Evolutionary conservation across 331 rosid genomes (phyloP), one percentile per base, ranked within the genome.

Genomic region (Quercus tomentella): DNA sequence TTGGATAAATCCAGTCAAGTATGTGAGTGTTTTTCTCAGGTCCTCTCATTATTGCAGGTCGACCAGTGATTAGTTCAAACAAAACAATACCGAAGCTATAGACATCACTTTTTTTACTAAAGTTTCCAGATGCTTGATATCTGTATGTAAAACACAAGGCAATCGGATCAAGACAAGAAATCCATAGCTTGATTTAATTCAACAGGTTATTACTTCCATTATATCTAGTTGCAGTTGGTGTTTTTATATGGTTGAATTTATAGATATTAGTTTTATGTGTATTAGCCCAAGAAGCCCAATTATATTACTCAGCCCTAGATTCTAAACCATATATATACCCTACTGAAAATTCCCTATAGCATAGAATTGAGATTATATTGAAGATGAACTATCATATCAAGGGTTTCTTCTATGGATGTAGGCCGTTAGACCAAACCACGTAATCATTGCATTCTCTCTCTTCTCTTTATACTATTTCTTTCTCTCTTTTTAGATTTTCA

Each of bases 41-140:
- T 51, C 33, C 33, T 79, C 54, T 71, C n/a, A 55, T 12, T 74
- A 80, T 65, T 63, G 74, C 62, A 21, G 84, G 80, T 0, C 20
- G 70, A 4, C 82, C 79, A 3, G 77, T 84, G 33, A 88, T 76
- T 26, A 88, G 70, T 61, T 81, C 88, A 4, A 86, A 63, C 22
- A 86, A 30, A 65, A 88, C 12, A 33, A 88, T 77, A 9, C 89
- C 92, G 35, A 84, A 80, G 67, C 82, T 76, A 51, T 84, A 83
- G 3, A 83, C 75, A 35, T 79, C 81, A 31, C 76, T 79, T 58
- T 84, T 76, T 67, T 76, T 72, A 4, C 52, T 26, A 11, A 56
- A 56, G 73, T 15, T 80, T n/a, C 76, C 79, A 9, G 43, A 76
- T 56, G 41, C 43, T 41, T 75, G 76, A 56, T 41, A 43, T 63